Percentiles rank a stretch among this genome's conserved stretches.
Evolutionary conservation across 1,139 yeast genomes (phyloP).

Genomic region (Debaryomycetaceae sp.): DNA sequence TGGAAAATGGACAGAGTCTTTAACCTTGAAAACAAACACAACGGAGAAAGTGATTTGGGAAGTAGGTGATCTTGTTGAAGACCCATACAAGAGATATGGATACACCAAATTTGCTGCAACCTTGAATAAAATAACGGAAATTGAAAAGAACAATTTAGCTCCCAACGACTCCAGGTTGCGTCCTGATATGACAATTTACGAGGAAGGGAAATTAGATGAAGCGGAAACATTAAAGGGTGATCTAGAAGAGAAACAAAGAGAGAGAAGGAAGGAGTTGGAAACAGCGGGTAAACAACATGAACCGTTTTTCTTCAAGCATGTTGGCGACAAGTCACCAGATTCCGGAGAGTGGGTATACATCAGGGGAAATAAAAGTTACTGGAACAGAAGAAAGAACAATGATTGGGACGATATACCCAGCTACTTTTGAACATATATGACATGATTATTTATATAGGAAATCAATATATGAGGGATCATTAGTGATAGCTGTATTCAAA

Average conservation of each 20-base stretch:
- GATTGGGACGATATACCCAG: constrained; percentile 57
- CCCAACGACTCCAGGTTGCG: constrained; percentile 88
- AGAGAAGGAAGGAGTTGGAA: constrained; percentile 61
- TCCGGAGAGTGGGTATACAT: constrained; percentile 58
- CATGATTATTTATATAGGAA: too few species aligned
- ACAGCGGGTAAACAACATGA: constrained; percentile 39
- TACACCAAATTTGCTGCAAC: constrained; percentile 80
- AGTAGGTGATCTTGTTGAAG: constrained; percentile 59
- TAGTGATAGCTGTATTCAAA: constrained; percentile 5
- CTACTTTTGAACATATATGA: constrained; percentile 29
- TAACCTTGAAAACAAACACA: constrained; percentile 41
- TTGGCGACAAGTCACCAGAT: constrained; percentile 31
- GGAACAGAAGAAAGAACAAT: constrained; percentile 65
- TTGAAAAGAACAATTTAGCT: constrained; percentile 64
- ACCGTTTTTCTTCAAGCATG: constrained; percentile 64
- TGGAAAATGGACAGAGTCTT: constrained; percentile 78
- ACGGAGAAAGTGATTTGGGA: constrained; percentile 58
- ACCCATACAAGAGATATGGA: constrained; percentile 69
- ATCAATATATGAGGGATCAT: too few species aligned
- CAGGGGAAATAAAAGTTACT: constrained; percentile 66
- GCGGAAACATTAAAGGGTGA: constrained; percentile 69
- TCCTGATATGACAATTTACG: constrained; percentile 79
- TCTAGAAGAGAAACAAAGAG: constrained; percentile 79
- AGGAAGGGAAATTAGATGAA: constrained; percentile 58
- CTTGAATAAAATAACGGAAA: constrained; percentile 69